Evolutionary conservation across 1,284 basidiomycete species (phyloP).

Genomic region (Ceratobasidium sp.): DNA sequence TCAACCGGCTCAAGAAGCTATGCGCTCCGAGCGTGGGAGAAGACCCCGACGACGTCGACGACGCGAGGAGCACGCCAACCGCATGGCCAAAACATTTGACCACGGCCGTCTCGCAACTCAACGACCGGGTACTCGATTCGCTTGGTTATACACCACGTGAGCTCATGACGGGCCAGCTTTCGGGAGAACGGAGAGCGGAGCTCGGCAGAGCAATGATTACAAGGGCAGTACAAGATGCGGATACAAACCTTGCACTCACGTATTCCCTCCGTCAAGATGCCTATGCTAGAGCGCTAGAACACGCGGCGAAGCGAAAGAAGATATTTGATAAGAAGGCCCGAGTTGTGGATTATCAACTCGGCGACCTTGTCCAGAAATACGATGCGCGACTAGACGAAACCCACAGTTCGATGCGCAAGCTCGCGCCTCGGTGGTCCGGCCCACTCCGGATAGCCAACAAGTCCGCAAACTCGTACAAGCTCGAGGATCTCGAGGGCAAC

Average conservation of each 20-base stretch:
- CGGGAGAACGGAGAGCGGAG: not conserved
- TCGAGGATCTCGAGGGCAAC: not conserved
- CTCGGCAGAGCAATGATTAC: not conserved
- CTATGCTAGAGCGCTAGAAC: not conserved
- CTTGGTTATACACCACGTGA: constrained; percentile 43
- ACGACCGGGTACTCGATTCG: constrained; percentile 42
- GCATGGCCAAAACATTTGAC: constrained; percentile 45
- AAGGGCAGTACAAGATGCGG: not conserved
- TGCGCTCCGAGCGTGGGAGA: constrained; percentile 54
- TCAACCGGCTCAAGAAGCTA: constrained; percentile 50
- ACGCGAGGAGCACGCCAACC: not conserved
- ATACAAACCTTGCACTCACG: constrained; percentile 4
- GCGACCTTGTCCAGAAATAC: constrained; percentile 6
- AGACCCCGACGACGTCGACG: not conserved
- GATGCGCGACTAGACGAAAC: constrained; percentile 16
- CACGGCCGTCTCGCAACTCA: constrained; percentile 32
- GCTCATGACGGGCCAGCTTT: constrained; percentile 39
- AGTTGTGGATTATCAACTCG: not conserved
- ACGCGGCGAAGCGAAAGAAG: not conserved
- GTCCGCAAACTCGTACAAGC: not conserved
- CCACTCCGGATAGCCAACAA: not conserved
- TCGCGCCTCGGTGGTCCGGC: constrained; percentile 1
- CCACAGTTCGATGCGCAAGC: not conserved
- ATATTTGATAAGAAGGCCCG: not conserved
- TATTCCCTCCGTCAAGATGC: constrained; percentile 4